Evolutionary conservation across 169 alveolate species (phyloP).

Genomic region (Perkinsus chesapeaki): DNA sequence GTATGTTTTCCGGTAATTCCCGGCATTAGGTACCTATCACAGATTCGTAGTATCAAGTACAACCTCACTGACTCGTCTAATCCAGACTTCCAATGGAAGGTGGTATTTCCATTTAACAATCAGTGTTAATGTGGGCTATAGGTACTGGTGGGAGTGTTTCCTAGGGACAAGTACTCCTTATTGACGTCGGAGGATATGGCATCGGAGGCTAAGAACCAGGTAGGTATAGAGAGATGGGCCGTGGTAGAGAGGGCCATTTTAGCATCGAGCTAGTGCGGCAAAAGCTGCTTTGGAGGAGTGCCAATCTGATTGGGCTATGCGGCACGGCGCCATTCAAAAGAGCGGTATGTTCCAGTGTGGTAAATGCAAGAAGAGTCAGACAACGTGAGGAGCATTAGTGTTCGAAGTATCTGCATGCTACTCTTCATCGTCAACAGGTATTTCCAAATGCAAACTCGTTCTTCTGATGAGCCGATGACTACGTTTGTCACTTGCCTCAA

Average conservation of each 20-base stretch:
- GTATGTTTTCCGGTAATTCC: slow-evolving; percentile 34
- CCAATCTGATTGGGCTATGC: slow-evolving; percentile 90
- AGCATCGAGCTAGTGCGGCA: slow-evolving; percentile 48
- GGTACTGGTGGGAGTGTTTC: slow-evolving; percentile 13
- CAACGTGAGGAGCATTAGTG: slow-evolving; percentile 36
- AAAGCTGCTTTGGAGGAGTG: slow-evolving; percentile 67
- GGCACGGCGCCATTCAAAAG: slow-evolving; percentile 46
- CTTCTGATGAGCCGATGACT: slow-evolving; percentile 98
- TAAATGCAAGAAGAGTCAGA: slow-evolving; percentile 79
- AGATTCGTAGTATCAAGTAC: slow-evolving; percentile 72
- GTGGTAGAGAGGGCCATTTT: neutral
- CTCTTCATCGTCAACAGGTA: slow-evolving; percentile 17
- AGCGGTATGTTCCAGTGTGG: slow-evolving; percentile 88
- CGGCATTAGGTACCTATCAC: slow-evolving; percentile 21
- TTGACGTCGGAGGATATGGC: slow-evolving; percentile 88
- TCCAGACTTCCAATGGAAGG: slow-evolving; percentile 64
- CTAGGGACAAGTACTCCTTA: slow-evolving; percentile 63
- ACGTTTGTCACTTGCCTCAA: slow-evolving; percentile 88
- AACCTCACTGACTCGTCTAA: slow-evolving; percentile 78
- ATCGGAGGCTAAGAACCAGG: slow-evolving; percentile 75
- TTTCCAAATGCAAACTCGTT: slow-evolving; percentile 89
- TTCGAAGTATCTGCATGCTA: neutral
- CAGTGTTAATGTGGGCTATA: neutral
- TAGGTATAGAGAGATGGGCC: slow-evolving; percentile 48
- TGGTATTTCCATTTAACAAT: slow-evolving; percentile 44